These are phyloP conservation scores for Olyra latifolia DNA, from an alignment of 176 grass and related monocot genomes.

Conservation along the genomic window DNA sequence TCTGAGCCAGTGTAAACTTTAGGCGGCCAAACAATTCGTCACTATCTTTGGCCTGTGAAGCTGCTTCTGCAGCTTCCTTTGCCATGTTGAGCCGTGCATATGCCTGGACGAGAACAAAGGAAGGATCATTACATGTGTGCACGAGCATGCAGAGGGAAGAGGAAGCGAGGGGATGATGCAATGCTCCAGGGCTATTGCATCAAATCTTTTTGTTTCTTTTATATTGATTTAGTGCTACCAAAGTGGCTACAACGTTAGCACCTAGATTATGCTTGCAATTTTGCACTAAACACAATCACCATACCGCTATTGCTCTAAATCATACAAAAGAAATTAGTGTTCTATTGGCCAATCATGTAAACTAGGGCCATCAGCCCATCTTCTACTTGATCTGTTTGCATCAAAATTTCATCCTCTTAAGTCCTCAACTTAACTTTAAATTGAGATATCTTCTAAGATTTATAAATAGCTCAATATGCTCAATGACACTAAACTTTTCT, in stretches of 20 bases:
- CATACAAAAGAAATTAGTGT: background rate
- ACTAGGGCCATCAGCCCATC: background rate
- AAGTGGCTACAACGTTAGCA: too few relatives aligned
- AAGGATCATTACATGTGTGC: background rate
- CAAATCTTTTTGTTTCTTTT: background rate
- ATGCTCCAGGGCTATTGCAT: background rate
- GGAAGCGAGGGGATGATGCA: background rate
- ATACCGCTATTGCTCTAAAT: background rate
- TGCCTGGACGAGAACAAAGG: slow-evolving; percentile 49
- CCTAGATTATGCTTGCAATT: too few relatives aligned
- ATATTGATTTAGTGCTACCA: background rate
- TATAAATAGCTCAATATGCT: background rate
- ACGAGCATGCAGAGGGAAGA: too few relatives aligned
- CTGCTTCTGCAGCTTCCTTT: slow-evolving; percentile 80
- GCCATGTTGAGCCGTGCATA: slow-evolving; percentile 83
- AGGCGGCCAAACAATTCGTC: slow-evolving; percentile 81
- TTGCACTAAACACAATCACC: background rate
- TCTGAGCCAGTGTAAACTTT: slow-evolving; percentile 76
- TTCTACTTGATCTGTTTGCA: slow-evolving; percentile 22
- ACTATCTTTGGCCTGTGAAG: slow-evolving; percentile 82
- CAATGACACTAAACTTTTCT: background rate
- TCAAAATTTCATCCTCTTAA: background rate
- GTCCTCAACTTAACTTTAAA: background rate
- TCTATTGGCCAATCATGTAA: background rate
- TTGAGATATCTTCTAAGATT: background rate